Conservation (phyloP, 352 stramenopile species). For the Phytophthora litchii region DNA sequence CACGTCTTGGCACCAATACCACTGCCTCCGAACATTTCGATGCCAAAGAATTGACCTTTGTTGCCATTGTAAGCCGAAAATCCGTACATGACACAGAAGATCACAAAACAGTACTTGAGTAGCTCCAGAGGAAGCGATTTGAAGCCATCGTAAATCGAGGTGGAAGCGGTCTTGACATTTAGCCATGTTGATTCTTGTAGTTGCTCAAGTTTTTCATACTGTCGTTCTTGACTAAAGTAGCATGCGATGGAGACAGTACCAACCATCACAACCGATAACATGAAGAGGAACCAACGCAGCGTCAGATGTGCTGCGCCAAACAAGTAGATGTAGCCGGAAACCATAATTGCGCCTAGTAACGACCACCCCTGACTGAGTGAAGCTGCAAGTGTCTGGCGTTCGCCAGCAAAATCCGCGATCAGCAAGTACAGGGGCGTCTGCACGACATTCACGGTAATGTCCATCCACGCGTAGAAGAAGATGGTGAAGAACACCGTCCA, state of each 20-base stretch:
- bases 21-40: conserved; percentile 23
- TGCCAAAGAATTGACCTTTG: conserved; percentile 39
- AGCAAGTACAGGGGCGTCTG: conserved; percentile 29
- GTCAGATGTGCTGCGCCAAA: conserved; percentile 31
- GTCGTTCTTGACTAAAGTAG: conserved; percentile 22
- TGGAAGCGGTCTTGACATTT: conserved; percentile 26
- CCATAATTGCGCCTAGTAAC: conserved; percentile 17
- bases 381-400: conserved; percentile 30
- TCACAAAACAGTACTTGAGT: conserved; percentile 48
- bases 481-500: conserved; percentile 35
- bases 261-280: conserved; percentile 29
- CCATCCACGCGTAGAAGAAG: conserved; percentile 36
- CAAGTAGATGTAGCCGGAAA: conserved; percentile 31
- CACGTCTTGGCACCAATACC: conserved; percentile 25
- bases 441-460: conserved; percentile 36
- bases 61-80: conserved; percentile 59
- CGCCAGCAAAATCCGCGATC: conserved; percentile 30
- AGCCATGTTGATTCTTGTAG: conserved; percentile 5
- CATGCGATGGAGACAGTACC: conserved; percentile 20
- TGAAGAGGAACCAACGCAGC: conserved; percentile 34
- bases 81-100: conserved; percentile 54
- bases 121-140: conserved; percentile 44
- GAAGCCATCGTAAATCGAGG: conserved; percentile 44
- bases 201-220: conserved; percentile 20
- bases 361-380: conserved; percentile 29